Evolutionary conservation across 441 rosid genomes (phyloP), one percentile per base, ranked within the genome.

Genomic region (Breynia disticha): DNA sequence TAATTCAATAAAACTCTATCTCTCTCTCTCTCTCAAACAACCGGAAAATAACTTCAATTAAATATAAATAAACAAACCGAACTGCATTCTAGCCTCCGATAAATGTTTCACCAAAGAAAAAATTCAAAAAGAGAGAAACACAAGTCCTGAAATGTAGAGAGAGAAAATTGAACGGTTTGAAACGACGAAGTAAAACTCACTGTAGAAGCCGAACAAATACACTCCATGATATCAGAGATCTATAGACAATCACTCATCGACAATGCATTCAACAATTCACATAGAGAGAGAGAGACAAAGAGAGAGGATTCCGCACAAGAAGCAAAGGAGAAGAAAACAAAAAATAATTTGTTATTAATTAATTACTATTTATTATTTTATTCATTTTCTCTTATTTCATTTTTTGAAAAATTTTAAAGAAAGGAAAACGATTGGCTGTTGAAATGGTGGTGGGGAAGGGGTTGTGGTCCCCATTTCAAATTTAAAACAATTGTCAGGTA

Each of bases 311-410:
- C 73, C 69, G 76, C 72, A 66, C 72, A 79, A 74, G 72, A 66
- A 69, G 72, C 72, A 60, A 54, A 52, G 61, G 71, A 68, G 86
- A 77, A 70, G 80, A 78, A 70, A 76, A 73, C 79, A 76, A 76
- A 57, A 61, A 63, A 68, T 54, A 19, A 52, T 49, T 11, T 35
- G 62, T 57, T 61, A 48, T 32, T 38, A 19, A 7, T 41, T 50
- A 48, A 46, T 48, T 9, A 50, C 39, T 18, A 16, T 50, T 41
- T 41, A 50, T 21, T 21, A 8, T 11, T 42, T 47, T 15, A 43
- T 32, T 38, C 38, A 35, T 58, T 17, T 48, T 15, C 55, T 64
- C 50, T 61, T 12, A 13, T 54, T 61, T 38, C 59, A 43, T 50
- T 57, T 62, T 56, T 50, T 43, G 9, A 46, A 21, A 51, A 20